Conservation (phyloP, 345 rosid genomes). For the Crucihimalaya himalaica region DNA sequence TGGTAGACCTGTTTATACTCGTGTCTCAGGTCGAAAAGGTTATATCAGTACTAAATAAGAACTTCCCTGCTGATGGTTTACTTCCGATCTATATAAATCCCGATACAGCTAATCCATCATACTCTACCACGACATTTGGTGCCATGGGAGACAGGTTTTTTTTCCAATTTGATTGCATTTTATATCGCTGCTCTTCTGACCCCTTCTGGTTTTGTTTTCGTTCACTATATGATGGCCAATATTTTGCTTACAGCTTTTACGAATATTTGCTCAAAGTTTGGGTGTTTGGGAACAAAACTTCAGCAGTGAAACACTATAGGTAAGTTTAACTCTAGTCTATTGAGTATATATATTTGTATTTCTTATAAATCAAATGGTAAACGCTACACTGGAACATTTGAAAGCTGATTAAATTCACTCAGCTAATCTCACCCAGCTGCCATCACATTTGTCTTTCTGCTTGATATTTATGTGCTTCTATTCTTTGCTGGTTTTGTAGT, state of each 20-base stretch:
- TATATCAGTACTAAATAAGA: constrained; percentile 60
- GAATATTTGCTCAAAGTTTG: constrained; percentile 97
- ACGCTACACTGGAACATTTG: neutral
- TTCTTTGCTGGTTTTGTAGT: constrained; percentile 18
- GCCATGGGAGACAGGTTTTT: constrained; percentile 98
- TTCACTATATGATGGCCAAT: constrained; percentile 21
- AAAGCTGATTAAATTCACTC: constrained; percentile 9
- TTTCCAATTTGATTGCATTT: constrained; percentile 9
- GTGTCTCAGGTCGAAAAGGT: constrained; percentile 78
- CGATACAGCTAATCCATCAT: constrained; percentile 54
- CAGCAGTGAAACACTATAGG: constrained; percentile 74
- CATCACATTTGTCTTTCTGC: neutral
- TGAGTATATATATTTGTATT: neutral
- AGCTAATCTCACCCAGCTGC: neutral
- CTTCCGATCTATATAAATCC: constrained; percentile 90
- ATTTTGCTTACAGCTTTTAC: constrained; percentile 71
- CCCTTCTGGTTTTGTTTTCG: constrained; percentile 18
- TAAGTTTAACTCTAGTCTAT: constrained; percentile 23
- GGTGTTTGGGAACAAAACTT: constrained; percentile 91
- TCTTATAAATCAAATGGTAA: neutral
- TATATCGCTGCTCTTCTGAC: neutral
- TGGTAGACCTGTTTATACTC: constrained; percentile 27
- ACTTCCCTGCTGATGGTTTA: constrained; percentile 88
- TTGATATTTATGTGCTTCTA: neutral
- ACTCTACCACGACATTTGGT: constrained; percentile 87